Evolutionary conservation across 2,329 filamentous ascomycete genomes (phyloP).

Genomic region (Stachybotrys echinatus): DNA sequence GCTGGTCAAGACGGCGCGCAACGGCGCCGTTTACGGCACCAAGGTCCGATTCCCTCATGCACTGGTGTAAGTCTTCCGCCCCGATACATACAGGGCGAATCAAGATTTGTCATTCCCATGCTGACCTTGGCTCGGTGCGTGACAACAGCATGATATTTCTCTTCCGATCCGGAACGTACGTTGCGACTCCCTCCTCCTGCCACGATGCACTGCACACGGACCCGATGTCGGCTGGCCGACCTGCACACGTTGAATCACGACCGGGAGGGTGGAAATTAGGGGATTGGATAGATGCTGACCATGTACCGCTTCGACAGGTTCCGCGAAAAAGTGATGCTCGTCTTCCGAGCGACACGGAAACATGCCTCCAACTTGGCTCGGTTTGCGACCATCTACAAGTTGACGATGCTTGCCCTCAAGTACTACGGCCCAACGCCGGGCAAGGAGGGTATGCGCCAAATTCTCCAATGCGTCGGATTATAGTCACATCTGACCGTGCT

Average conservation of each 20-base stretch:
- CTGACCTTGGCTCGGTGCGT: too few species aligned
- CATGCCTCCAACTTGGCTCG: slow-evolving; percentile 89
- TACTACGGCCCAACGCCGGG: slow-evolving; percentile 52
- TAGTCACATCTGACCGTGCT: too few species aligned
- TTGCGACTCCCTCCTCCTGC: slow-evolving; percentile 14
- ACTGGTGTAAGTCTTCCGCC: slow-evolving; percentile 61
- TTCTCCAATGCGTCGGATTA: slow-evolving; percentile 26
- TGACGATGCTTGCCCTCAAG: slow-evolving; percentile 69
- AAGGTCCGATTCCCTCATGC: slow-evolving; percentile 99
- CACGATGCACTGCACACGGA: background rate
- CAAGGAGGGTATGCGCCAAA: slow-evolving; percentile 44
- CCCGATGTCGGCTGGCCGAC: too few species aligned
- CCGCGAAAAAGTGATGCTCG: slow-evolving; percentile 69
- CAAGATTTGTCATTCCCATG: too few species aligned
- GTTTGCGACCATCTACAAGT: slow-evolving; percentile 89
- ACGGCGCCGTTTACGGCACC: slow-evolving; percentile 92
- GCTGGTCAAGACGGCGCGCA: slow-evolving; percentile 87
- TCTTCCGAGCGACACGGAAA: slow-evolving; percentile 80
- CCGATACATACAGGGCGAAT: too few species aligned
- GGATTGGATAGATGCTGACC: too few species aligned
- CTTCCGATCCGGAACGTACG: slow-evolving; percentile 84
- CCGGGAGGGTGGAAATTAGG: too few species aligned
- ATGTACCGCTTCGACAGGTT: slow-evolving; percentile 35
- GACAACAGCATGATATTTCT: slow-evolving; percentile 95
- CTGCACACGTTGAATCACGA: too few species aligned